phyloP scores from a whole-genome alignment of 495 filamentous ascomycete species.

The Choiromyces venosus region DNA sequence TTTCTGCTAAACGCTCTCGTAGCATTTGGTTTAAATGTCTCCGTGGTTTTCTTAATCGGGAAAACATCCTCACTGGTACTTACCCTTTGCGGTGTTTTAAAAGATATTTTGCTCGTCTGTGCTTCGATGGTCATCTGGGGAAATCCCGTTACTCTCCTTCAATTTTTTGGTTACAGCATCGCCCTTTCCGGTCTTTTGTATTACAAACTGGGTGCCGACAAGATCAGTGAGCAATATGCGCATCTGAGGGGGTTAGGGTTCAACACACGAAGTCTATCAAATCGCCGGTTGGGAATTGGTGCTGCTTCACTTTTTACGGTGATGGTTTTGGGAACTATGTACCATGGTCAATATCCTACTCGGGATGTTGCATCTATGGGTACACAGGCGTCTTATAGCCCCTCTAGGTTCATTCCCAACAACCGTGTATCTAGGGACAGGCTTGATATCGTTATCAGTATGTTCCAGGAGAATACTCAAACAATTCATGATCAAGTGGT shows the following conservation, averaged over 20 bases:
- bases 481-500: slow-evolving; percentile 24
- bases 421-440: not conserved
- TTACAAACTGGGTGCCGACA: slow-evolving; percentile 61
- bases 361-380: not conserved
- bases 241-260: slow-evolving; percentile 5
- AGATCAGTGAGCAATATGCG: slow-evolving; percentile 38
- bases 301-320: slow-evolving; percentile 15
- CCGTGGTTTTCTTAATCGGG: slow-evolving; percentile 70
- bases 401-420: slow-evolving; percentile 6
- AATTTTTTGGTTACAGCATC: slow-evolving; percentile 61
- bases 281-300: slow-evolving; percentile 4
- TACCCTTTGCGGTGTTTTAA: slow-evolving; percentile 69
- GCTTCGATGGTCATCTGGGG: slow-evolving; percentile 61
- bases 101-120: slow-evolving; percentile 67
- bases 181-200: slow-evolving; percentile 60
- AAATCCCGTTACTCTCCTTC: slow-evolving; percentile 55
- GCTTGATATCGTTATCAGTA: slow-evolving; percentile 46
- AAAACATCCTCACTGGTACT: slow-evolving; percentile 72
- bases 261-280: slow-evolving; percentile 1
- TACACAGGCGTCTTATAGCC: not conserved
- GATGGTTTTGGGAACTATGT: slow-evolving; percentile 9
- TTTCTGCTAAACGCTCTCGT: slow-evolving; percentile 64
- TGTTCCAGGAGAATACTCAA: slow-evolving; percentile 42
- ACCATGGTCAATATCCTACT: slow-evolving; percentile 18
- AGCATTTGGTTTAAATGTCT: slow-evolving; percentile 72